A percentile compares a stretch with the other conserved stretches of the same genome.
These are phyloP conservation scores for Phalaenopsis aphrodite DNA, from an alignment of 106 monocot genomes.

Conservation along the genomic window DNA sequence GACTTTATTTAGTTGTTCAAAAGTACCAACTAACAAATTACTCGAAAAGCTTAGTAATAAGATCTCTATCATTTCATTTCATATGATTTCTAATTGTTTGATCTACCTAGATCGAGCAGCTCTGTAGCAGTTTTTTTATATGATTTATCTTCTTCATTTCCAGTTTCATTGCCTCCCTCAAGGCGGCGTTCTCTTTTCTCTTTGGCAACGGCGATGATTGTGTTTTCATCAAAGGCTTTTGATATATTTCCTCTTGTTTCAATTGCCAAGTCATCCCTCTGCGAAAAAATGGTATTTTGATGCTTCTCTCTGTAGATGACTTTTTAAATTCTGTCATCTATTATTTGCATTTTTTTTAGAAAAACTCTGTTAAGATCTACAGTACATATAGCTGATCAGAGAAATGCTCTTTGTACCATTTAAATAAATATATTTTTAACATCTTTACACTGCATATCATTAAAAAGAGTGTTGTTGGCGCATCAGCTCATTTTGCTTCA, in stretches of 20 bases:
- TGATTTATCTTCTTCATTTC: conserved; percentile 10
- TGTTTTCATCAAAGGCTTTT: conserved; percentile 44
- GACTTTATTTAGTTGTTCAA: neutral
- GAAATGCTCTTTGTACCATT: neutral
- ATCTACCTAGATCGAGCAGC: neutral
- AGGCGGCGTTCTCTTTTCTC: conserved; percentile 45
- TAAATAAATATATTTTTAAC: no score
- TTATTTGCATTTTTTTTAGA: neutral
- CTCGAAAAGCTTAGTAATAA: neutral
- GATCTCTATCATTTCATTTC: neutral
- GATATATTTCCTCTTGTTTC: conserved; percentile 39
- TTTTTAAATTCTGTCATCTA: neutral
- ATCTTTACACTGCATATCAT: neutral
- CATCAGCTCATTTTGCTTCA: neutral
- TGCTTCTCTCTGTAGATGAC: neutral
- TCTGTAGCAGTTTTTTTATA: neutral
- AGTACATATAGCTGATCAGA: neutral
- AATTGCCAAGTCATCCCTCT: conserved; percentile 39
- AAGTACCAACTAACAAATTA: neutral
- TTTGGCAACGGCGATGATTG: conserved; percentile 40
- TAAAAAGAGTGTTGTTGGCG: neutral
- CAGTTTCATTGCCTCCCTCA: conserved; percentile 37
- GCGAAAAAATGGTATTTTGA: conserved; percentile 29
- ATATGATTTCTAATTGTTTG: neutral
- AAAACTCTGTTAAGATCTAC: neutral